Evolutionary conservation across 2,329 filamentous ascomycete genomes (phyloP), one percentile per base, ranked within the genome.

Genomic region (Magnaporthiopsis poae): DNA sequence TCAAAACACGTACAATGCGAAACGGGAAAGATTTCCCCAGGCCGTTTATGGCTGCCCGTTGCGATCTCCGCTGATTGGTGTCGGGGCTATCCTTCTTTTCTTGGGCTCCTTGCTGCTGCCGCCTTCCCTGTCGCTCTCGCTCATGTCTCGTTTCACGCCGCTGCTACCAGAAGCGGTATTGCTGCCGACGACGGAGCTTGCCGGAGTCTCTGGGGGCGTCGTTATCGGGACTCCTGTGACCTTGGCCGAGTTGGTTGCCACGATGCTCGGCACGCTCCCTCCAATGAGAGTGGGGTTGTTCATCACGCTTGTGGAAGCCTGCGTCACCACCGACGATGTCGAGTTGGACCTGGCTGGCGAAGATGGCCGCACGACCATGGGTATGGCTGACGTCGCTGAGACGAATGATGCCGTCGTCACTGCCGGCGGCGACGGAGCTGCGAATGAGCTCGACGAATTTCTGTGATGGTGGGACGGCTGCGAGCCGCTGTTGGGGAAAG

Each of bases 151-250:
- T 74, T 88, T 88, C 21, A 78, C 76, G 36, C 83, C 83, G 2
- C 75, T 73, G 62, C 76, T 80, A 65, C 81, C 79, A 11, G 84
- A 82, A 71, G 72, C 71, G 1, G 73, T 69, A 61, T 73, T 77
- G 60, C 74, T 76, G 21, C 83, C 77, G n/a, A 76, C 81, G 67
- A 81, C 80, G 5, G 84, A 82, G 71, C 84, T 86, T 64, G 86
- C 83, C 7, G 94, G 94, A 3, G 94, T 98, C 75, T 96, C 90
- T 0, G 94, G 95, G 2, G 95, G 94, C 9, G 94, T 97, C 56
- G 90, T 91, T 72, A 96, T 86, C 0, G 92, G 90, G 61, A 96
- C 79, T 0, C 84, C 82, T 0, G 81, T 80, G 3, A 85, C 79
- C 71, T 86, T 86, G 61, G 82, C 83, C 0, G 90, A 90, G 69